Evolutionary conservation across 352 stramenopile genomes (phyloP).

Genomic region (Phytophthora foliorum): DNA sequence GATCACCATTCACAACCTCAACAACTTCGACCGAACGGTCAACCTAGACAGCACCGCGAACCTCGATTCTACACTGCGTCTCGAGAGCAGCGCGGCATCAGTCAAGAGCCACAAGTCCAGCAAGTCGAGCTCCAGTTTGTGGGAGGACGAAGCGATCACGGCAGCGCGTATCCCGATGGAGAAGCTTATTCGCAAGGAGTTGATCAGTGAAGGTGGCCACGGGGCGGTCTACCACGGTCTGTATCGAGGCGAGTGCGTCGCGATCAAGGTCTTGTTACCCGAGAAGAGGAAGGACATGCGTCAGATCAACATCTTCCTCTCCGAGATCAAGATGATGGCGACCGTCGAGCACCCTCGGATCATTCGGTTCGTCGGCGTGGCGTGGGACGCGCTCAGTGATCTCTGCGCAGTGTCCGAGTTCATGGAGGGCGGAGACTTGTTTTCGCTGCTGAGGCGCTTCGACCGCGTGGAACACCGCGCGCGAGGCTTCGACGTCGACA

Average conservation of each 20-base stretch:
- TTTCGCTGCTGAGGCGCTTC: constrained; percentile 44
- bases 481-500: constrained; percentile 49
- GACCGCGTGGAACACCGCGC: constrained; percentile 40
- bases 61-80: constrained; percentile 34
- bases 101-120: constrained; percentile 13
- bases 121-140: constrained; percentile 26
- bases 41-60: constrained; percentile 33
- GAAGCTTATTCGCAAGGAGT: constrained; percentile 47
- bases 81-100: constrained; percentile 25
- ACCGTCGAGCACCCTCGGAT: constrained; percentile 66
- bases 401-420: constrained; percentile 65
- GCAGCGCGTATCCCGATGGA: constrained; percentile 58
- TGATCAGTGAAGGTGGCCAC: constrained; percentile 57
- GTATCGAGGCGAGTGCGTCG: constrained; percentile 57
- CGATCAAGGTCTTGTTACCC: constrained; percentile 60
- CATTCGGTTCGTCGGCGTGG: constrained; percentile 65
- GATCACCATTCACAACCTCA: constrained; percentile 13
- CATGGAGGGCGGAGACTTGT: constrained; percentile 60
- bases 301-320: constrained; percentile 64
- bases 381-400: constrained; percentile 60
- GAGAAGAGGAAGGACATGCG: constrained; percentile 51
- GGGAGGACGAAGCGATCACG: constrained; percentile 46
- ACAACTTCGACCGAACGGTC: constrained; percentile 39
- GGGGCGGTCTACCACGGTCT: constrained; percentile 57
- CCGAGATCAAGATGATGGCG: constrained; percentile 69